Conservation (phyloP, 768 basidiomycete genomes). For the Sarcodon aspratus region DNA sequence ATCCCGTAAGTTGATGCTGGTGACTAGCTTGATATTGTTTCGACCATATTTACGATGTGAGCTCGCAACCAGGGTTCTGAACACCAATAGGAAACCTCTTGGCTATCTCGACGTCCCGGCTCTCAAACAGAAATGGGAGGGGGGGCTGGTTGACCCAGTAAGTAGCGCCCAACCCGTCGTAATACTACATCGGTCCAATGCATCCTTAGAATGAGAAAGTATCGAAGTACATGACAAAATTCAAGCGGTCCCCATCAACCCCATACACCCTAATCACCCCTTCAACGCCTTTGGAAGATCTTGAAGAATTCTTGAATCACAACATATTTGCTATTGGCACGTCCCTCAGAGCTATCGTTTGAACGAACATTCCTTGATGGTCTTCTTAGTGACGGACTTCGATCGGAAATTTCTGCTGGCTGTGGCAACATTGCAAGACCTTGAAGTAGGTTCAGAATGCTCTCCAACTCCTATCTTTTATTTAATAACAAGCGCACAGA, state of each 20-base stretch:
- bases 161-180: slow-evolving; percentile 15
- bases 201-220: slow-evolving; percentile 55
- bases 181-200: neutral
- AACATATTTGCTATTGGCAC: slow-evolving; percentile 72
- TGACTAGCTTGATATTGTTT: neutral
- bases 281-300: slow-evolving; percentile 60
- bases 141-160: slow-evolving; percentile 59
- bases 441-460: slow-evolving; percentile 28
- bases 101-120: slow-evolving; percentile 76
- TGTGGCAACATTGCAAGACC: slow-evolving; percentile 67
- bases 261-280: slow-evolving; percentile 80
- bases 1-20: slow-evolving; percentile 54
- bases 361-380: neutral
- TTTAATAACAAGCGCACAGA: slow-evolving; percentile 12
- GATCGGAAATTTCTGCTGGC: slow-evolving; percentile 76
- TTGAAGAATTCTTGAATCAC: slow-evolving; percentile 66
- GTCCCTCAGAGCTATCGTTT: slow-evolving; percentile 7
- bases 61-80: slow-evolving; percentile 49
- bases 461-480: neutral
- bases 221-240: slow-evolving; percentile 57
- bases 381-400: slow-evolving; percentile 62
- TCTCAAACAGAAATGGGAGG: slow-evolving; percentile 73
- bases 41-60: neutral
- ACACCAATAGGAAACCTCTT: slow-evolving; percentile 57
- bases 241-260: slow-evolving; percentile 45